phyloP scores from a whole-genome alignment of 495 filamentous ascomycete genomes.

The Copromyces sp. region DNA sequence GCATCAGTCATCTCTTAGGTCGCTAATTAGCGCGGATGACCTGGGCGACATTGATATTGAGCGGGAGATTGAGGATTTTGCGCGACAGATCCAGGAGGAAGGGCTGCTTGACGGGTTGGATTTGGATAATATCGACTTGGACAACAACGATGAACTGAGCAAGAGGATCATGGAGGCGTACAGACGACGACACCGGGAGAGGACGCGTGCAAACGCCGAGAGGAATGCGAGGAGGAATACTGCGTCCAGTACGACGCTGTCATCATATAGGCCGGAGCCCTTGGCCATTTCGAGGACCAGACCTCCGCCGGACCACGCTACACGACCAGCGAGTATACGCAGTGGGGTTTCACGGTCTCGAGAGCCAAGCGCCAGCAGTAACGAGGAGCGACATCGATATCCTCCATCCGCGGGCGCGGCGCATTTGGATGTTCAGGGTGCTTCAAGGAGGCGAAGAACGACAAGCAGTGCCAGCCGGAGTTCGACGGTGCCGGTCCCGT shows the following conservation, averaged over 20 bases:
- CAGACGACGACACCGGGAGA: constrained; percentile 54
- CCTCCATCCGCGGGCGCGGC: constrained; percentile 29
- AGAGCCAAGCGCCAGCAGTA: constrained; percentile 24
- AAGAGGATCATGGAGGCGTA: constrained; percentile 84
- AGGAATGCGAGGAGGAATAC: constrained; percentile 30
- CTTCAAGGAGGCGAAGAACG: constrained; percentile 31
- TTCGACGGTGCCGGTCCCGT: constrained; percentile 29
- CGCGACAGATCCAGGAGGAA: constrained; percentile 80
- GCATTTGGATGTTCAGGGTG: constrained; percentile 35
- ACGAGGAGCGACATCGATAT: constrained; percentile 34
- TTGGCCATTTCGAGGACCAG: constrained; percentile 15
- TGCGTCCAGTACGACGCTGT: constrained; percentile 13
- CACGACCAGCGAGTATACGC: constrained; percentile 28
- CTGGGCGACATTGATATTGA: constrained; percentile 65
- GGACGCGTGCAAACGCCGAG: constrained; percentile 22
- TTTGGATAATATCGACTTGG: constrained; percentile 64
- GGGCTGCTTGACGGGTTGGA: constrained; percentile 80
- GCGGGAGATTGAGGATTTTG: constrained; percentile 62
- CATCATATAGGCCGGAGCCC: constrained; percentile 20
- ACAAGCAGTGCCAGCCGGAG: constrained; percentile 32
- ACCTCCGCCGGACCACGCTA: constrained; percentile 17
- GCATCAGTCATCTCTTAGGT: constrained; percentile 78
- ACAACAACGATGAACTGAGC: constrained; percentile 76
- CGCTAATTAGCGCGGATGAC: constrained; percentile 67
- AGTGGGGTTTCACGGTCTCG: constrained; percentile 28